phyloP scores from a whole-genome alignment of 108 stramenopile species.

The Cyclotella atomus region DNA sequence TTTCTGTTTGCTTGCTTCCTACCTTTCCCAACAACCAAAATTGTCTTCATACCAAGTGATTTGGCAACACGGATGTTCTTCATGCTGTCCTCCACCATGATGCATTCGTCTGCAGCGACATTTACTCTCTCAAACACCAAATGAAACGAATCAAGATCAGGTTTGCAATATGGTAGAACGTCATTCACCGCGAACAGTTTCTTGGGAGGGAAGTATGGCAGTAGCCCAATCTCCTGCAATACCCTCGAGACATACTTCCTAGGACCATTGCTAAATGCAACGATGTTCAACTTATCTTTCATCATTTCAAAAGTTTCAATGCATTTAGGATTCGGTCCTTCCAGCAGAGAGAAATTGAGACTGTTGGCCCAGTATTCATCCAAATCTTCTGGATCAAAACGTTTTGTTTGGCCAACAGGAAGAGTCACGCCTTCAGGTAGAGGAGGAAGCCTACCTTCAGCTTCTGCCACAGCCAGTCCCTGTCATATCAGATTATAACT shows the following conservation, averaged over 20 bases:
- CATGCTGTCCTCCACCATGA: conserved; percentile 91
- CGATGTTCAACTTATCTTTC: conserved; percentile 42
- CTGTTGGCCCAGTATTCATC: conserved; percentile 73
- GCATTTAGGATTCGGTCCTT: conserved; percentile 48
- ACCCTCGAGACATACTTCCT: conserved; percentile 65
- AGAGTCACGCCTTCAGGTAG: conserved; percentile 27
- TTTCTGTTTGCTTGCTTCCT: conserved; percentile 18
- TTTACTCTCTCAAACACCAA: conserved; percentile 61
- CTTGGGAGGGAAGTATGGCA: conserved; percentile 59
- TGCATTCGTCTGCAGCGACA: conserved; percentile 54
- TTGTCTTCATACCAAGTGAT: conserved; percentile 75
- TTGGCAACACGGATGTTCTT: conserved; percentile 83
- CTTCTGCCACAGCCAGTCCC: conserved; percentile 71
- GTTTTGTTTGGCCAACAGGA: conserved; percentile 13
- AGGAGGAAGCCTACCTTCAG: conserved; percentile 71
- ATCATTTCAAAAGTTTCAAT: conserved; percentile 43
- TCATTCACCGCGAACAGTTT: conserved; percentile 81
- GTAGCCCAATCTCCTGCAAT: conserved; percentile 63
- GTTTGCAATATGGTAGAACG: conserved; percentile 85
- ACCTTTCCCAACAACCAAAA: conserved; percentile 64
- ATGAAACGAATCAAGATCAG: conserved; percentile 74
- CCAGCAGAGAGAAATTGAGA: conserved; percentile 68
- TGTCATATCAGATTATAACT: too few species aligned
- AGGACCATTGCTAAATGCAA: conserved; percentile 85
- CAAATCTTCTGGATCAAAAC: conserved; percentile 56